Evolutionary conservation across 2,329 filamentous ascomycete species (phyloP), one percentile per base, ranked within the genome.

Genomic region (Pseudopyricularia cyperi): DNA sequence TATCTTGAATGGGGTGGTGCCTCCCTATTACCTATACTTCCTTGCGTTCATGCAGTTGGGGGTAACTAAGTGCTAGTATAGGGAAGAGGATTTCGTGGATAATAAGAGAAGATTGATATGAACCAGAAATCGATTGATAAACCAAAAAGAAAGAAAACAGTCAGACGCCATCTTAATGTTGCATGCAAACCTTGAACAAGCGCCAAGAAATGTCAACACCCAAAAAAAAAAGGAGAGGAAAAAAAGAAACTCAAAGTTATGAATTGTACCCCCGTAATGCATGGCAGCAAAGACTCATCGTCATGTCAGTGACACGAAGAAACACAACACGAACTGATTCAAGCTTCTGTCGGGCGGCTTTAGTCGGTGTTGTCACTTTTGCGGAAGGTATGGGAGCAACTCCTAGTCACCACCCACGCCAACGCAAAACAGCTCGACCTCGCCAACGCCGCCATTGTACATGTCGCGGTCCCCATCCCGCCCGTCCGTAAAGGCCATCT

Each of bases 401-500:
- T 15, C 39, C 39, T 44, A 44, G 32, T 50, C 48, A 19, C 33
- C 48, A 7, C 48, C 48, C 9, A 50, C 75, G 63, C 79, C 72
- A 57, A 83, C 73, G 68, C 87, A 91, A 70, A 86, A 91, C 55
- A 93, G 79, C 65, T 95, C 87, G 66, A 95, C 94, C 73, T 95
- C 89, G 58, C 88, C 89, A 44, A 94, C 82, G 58, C 85, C 82
- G 44, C 83, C 84, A 50, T 78, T 75, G 50, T 77, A 75, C 65
- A 72, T 71, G 58, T 72, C 73, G 54, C 68, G 68, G 30, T 71
- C 64, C 65, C 76, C 84, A 62, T 95, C 89, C 33, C 87, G 82
- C 90, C 90, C 96, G 59, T 94, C 90, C 65, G 90, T 84, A 63
- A 98, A 95, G 4, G 93, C 93, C 59, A 93, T 89, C 61, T 94